Evolutionary conservation across 352 stramenopile species (phyloP), one percentile per base, ranked within the genome.

Genomic region (Pythium rishiriense): DNA sequence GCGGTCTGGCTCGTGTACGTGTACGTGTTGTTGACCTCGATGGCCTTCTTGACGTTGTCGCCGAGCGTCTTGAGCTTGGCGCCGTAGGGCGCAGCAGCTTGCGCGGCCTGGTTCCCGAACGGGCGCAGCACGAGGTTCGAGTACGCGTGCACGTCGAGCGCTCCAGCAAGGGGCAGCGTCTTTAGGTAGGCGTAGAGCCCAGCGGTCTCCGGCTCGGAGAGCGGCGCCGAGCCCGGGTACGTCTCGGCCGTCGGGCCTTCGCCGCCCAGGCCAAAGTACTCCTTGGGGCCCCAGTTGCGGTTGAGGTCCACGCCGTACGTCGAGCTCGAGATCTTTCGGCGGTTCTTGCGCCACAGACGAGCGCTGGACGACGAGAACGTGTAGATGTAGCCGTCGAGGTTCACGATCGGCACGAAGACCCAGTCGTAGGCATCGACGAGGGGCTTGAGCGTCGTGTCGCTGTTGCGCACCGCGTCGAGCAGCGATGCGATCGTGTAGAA

Each of bases 401-500:
- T 77, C 22, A 70, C 58, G 39, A 77, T 77, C 0, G 70, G 70
- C 33, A 77, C 70, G 55, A 77, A 73, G 33, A 72, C 68, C 62
- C 63, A 77, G 53, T 73, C 65, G 50, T 72, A 74, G 46, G 68
- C 21, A 43, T 72, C 60, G 17, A 73, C 47, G 6, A 76, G 35
- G 24, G 62, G 37, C 65, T 58, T 62, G 33, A 76, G 48, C 50
- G 49, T 52, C 15, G 53, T 26, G 43, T 71, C 69, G 56, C 65
- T 64, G 59, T 62, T 68, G 28, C 57, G 47, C 31, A 73, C 39
- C 5, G 21, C 62, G 37, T 77, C 70, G 29, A 77, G 49, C 17
- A 77, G 64, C 39, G 54, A 31, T 15, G 70, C 70, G 19, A 74
- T 64, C 17, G 62, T 54, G 59, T 68, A 74, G 41, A 74, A 67